Base-by-base conservation (phyloP, 2,329 filamentous ascomycete species). In the Periconia sp. region DNA sequence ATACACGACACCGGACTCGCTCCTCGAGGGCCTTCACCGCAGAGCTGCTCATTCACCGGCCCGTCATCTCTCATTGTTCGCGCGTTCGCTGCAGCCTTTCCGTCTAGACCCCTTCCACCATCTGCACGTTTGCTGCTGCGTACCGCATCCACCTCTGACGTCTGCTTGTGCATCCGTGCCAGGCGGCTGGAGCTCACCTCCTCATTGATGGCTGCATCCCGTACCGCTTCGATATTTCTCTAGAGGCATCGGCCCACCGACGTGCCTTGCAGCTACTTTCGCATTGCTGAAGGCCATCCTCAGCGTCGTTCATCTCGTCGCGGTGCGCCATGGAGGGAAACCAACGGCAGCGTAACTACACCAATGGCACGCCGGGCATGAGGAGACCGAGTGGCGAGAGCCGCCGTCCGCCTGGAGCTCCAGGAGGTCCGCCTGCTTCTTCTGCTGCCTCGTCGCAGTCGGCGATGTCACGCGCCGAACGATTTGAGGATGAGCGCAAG, bases 401-500 rank as follows among this genome's bases (percentile, higher is more conserved):
- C 17, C 49, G 65, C 11, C 62, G 61, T 4, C 52, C 59, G 12
- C 54, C 59, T 13, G 63, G 56, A 31, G 57, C 56, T 35, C 51
- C 59, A 30, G 52, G 59, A 46, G 63, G 63, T 6, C 54, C 61
- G 4, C 52, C 62, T 4, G 57, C 63, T 5, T 47, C 57, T 7
- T 40, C 57, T 31, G 65, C 57, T 51, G 61, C 59, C 2, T 52
- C 60, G 3, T 37, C 50, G 6, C 54, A 57, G 13, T 37, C 43
- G 1, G 47, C 29, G 36, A 69, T 71, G 65, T 73, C 65, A 19
- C 74, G 76, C 64, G 92, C 92, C 41, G 90, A 96, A 75, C 83
- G 84, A 61, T 99, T 97, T 70, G 94, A 99, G 71, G 91, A 97
- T 66, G 94, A 99, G 79, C 96, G 96, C 79, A 82, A 84, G 69